Evolutionary conservation across 2,329 filamentous ascomycete genomes (phyloP), one percentile per base, ranked within the genome.

Genomic region (Byssochlamys sp.): DNA sequence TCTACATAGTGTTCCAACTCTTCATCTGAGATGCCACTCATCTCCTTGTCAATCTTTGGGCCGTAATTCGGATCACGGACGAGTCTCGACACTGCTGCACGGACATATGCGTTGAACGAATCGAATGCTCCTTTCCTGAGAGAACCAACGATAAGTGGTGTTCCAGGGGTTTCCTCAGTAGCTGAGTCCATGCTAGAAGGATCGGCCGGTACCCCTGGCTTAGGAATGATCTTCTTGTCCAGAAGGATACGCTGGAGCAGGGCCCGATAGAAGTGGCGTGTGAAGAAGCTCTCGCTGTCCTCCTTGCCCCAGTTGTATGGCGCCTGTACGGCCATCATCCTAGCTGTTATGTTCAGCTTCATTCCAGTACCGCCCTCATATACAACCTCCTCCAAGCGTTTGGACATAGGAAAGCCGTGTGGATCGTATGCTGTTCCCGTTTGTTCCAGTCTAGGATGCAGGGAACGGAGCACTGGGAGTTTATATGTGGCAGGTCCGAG

Each of bases 311-410:
- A 99, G 76, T 99, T 99, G 59, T 86, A 81, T 1, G 94, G 91
- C 6, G 94, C 94, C 75, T 99, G 94, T 54, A 95, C 91, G 2
- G 92, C 92, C 92, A 97, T 96, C 88, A 96, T 96, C 51, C 94
- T 84, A 0, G 94, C 91, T 3, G 94, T 99, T 69, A 97, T 96
- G 73, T 99, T 97, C 58, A 97, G 80, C 26, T 89, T 83, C 52
- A 97, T 80, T 2, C 91, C 90, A 26, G 72, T 71, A 7, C 79
- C 77, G 14, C 74, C 76, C 24, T 77, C 72, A 64, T 87, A 82
- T 2, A 74, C 68, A 71, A 83, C 73, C 68, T 80, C 70, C 58
- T 78, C 78, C 53, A 96, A 78, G 12, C 81, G 81, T 51, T 86
- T 78, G 58, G 89, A 95, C 88, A 99, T 94, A 0, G 94, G 94